Base-by-base conservation (phyloP, 2,329 filamentous ascomycete genomes). In the Phaeosphaeria sp. region DNA sequence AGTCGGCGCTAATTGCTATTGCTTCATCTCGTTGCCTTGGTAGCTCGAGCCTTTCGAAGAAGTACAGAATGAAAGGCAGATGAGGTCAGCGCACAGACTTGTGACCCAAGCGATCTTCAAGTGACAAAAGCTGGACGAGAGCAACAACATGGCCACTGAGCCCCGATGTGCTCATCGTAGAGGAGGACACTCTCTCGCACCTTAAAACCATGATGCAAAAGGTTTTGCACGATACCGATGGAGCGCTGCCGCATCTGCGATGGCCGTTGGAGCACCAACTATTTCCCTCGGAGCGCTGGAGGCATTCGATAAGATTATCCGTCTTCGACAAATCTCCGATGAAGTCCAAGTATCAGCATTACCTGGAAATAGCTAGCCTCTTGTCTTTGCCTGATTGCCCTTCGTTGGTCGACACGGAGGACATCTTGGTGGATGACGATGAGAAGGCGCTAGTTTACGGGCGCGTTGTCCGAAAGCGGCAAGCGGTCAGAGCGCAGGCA, bases 401-500 rank as follows among this genome's bases (percentile, higher is more conserved):
- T 30, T 5, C 11, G 25, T 30, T 30, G 25, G 5, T 6, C 25
- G 25, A 6, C 9, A 15, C 5, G 6, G 3, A 13, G 30, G 30
- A 36, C 6, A 36, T 36, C 30, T 6, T 36, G 11, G n/a, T 43
- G n/a, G 41, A 43, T 41, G 36, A 41, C 36, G 36, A 41, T 43
- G 41, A 20, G 41, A 43, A 43, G 2, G 41, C 41, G n/a, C 41
- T 43, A 43, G 36, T 43, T 3, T 6, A 11, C 30, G 41, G 41
- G n/a, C 41, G 41, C 41, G 11, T 33, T 30, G 46, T 48, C 46
- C 46, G 25, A 48, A 39, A 46, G 20, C 13, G 42, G 42, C 25
- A 51, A 46, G 53, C 42, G 54, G 33, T 36, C 13, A 15, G 30
- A 21, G 50, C 49, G 44, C 46, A 52, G 54, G 43, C 42, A 17